phyloP scores from a whole-genome alignment of 768 basidiomycete genomes.

The Basidioascus undulatus region DNA sequence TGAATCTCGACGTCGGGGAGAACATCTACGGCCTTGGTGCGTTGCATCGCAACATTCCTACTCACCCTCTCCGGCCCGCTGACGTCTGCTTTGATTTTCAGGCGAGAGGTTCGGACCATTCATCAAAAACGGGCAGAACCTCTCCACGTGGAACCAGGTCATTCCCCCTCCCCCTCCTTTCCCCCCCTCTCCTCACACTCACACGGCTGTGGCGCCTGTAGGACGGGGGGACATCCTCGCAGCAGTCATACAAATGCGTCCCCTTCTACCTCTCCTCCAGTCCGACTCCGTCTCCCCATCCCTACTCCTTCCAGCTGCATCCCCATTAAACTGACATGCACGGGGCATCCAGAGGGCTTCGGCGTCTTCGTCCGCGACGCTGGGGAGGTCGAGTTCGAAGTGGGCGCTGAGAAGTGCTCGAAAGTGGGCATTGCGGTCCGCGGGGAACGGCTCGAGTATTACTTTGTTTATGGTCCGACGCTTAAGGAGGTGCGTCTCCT shows the following conservation, averaged over 20 bases:
- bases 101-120: too few species aligned
- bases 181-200: too few species aligned
- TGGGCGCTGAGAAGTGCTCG: slow-evolving; percentile 21
- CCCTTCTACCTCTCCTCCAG: slow-evolving; percentile 15
- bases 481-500: slow-evolving; percentile 30
- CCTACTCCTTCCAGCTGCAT: slow-evolving; percentile 33
- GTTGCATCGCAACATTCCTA: too few species aligned
- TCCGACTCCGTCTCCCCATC: slow-evolving; percentile 10
- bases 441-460: slow-evolving; percentile 44
- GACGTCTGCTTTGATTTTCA: too few species aligned
- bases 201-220: too few species aligned
- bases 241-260: slow-evolving; percentile 18
- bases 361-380: slow-evolving; percentile 54
- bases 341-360: slow-evolving; percentile 32
- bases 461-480: slow-evolving; percentile 41
- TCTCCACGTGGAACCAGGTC: too few species aligned
- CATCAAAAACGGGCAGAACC: too few species aligned
- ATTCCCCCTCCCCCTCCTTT: too few species aligned
- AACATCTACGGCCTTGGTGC: too few species aligned
- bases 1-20: too few species aligned
- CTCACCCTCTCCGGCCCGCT: too few species aligned
- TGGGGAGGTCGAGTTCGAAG: slow-evolving; percentile 41
- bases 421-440: slow-evolving; percentile 30
- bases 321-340: neutral
- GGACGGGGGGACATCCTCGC: too few species aligned